Evolutionary conservation across 2,329 filamentous ascomycete species (phyloP).

Genomic region (Phyllachora maydis): DNA sequence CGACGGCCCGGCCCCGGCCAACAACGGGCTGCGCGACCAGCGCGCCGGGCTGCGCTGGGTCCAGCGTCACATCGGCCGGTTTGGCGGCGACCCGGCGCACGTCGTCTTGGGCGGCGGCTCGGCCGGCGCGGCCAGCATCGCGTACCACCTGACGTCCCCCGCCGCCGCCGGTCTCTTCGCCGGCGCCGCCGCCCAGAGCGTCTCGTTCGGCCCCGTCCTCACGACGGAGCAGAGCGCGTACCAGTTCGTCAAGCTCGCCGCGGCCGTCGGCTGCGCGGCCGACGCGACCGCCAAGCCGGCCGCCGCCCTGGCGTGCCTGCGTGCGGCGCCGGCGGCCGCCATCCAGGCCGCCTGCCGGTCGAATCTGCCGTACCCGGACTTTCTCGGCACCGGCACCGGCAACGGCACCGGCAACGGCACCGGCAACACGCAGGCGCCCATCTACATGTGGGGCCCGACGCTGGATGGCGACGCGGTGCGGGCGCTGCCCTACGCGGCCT

Average conservation of each 20-base stretch:
- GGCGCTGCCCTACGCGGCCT: too few relatives aligned
- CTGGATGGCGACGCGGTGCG: constrained; percentile 31
- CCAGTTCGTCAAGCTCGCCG: constrained; percentile 26
- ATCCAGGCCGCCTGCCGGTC: constrained; percentile 20
- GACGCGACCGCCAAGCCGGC: constrained; percentile 9
- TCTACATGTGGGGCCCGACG: constrained; percentile 32
- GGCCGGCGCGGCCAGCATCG: constrained; percentile 46
- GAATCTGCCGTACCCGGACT: constrained; percentile 16
- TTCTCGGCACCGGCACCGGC: too few relatives aligned
- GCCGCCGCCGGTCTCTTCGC: constrained; percentile 27
- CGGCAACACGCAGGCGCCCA: constrained; percentile 11
- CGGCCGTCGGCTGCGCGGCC: constrained; percentile 17
- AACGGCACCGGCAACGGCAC: too few relatives aligned
- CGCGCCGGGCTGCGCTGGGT: constrained; percentile 51
- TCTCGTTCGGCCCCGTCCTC: constrained; percentile 26
- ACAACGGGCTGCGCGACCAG: constrained; percentile 53
- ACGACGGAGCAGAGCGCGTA: constrained; percentile 25
- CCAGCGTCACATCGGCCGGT: constrained; percentile 39
- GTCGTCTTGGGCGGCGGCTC: constrained; percentile 49
- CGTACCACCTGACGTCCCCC: constrained; percentile 37
- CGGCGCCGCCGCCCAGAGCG: constrained; percentile 25
- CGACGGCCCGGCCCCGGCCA: constrained; percentile 32
- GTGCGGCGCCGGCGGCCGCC: constrained; percentile 16
- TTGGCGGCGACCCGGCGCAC: constrained; percentile 18
- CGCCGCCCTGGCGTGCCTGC: constrained; percentile 19